A percentile compares a stretch with the other conserved stretches of the same genome.
phyloP scores from a whole-genome alignment of 1,284 basidiomycete species.

The Irpex lacteus region DNA sequence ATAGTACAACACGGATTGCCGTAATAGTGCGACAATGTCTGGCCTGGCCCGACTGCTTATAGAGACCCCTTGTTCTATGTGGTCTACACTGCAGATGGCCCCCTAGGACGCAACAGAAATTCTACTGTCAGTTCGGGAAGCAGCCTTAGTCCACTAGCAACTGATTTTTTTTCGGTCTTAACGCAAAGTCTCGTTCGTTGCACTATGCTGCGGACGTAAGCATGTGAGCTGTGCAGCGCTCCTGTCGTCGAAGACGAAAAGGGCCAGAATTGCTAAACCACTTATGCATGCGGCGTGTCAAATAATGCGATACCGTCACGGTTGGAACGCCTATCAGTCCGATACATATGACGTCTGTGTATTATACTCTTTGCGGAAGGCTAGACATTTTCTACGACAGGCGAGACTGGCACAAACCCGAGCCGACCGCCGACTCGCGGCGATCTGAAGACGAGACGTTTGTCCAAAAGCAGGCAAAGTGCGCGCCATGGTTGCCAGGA shows the following conservation, averaged over 20 bases:
- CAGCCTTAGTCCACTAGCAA: background rate
- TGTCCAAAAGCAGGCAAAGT: background rate
- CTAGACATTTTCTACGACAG: background rate
- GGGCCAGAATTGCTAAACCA: background rate
- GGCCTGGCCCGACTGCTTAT: background rate
- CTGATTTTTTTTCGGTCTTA: background rate
- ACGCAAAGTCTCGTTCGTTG: background rate
- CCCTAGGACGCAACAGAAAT: background rate
- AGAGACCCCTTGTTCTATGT: background rate
- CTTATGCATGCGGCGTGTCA: background rate
- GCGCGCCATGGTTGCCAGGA: background rate
- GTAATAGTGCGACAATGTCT: background rate
- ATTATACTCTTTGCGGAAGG: background rate
- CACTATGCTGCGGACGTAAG: background rate
- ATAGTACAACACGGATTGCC: background rate
- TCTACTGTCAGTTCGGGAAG: background rate
- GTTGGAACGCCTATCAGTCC: background rate
- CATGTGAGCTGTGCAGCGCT: background rate
- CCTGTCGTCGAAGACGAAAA: background rate
- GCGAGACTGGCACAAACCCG: background rate
- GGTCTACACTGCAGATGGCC: background rate
- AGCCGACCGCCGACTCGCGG: background rate
- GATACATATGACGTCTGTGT: background rate
- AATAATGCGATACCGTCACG: background rate
- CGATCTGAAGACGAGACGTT: background rate